Conservation (phyloP, 164 flowering plant genomes). For the Macadamia integrifolia region DNA sequence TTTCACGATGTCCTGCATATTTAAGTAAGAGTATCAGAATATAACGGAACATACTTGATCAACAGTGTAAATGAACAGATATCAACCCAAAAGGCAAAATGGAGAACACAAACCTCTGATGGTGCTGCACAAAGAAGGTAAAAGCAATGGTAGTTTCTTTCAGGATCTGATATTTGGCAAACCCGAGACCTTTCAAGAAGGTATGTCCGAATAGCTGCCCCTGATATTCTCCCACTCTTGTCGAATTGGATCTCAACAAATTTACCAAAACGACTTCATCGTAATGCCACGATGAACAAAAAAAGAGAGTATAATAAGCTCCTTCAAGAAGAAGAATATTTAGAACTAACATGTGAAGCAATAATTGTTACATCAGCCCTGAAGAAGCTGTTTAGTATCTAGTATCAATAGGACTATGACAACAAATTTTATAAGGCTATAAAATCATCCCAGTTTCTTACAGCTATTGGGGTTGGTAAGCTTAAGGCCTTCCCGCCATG, state of each 20-base stretch:
- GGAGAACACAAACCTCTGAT: slow-evolving; percentile 48
- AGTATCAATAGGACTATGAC: background rate
- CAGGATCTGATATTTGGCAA: slow-evolving; percentile 78
- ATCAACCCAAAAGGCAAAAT: background rate
- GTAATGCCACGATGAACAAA: slow-evolving; percentile 6
- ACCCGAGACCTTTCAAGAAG: slow-evolving; percentile 81
- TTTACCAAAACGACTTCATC: slow-evolving; percentile 75
- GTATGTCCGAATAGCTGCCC: slow-evolving; percentile 76
- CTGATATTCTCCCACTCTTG: slow-evolving; percentile 72
- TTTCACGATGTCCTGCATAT: slow-evolving; percentile 45
- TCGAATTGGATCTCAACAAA: slow-evolving; percentile 86
- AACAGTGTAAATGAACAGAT: background rate
- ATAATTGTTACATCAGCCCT: background rate
- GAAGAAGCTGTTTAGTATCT: background rate
- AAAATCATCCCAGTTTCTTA: background rate
- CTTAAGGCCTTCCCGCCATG: background rate
- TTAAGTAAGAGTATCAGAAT: background rate
- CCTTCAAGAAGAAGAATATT: background rate
- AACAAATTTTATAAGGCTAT: background rate
- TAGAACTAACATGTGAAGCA: background rate
- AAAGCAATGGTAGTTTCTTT: slow-evolving; percentile 82
- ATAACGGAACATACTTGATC: background rate
- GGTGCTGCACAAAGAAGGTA: slow-evolving; percentile 85
- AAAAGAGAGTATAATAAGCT: slow-evolving; percentile 6
- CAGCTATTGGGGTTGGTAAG: background rate